Evolutionary conservation across 495 filamentous ascomycete genomes (phyloP).

Genomic region (Penicillium simplicissimum): DNA sequence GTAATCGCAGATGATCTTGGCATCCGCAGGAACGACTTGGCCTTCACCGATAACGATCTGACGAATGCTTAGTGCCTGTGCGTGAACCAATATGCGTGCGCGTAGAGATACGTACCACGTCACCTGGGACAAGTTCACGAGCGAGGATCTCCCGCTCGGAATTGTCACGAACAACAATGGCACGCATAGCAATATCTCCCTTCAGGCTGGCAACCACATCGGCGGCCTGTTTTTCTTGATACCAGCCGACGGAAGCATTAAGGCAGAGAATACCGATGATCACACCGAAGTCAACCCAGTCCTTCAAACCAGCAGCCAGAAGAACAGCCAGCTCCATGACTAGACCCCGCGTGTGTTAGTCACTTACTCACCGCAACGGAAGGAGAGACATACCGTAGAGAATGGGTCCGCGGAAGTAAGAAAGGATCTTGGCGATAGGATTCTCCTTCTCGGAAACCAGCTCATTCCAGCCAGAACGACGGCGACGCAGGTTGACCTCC

Average conservation of each 20-base stretch:
- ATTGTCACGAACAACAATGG: slow-evolving; percentile 65
- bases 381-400: slow-evolving; percentile 63
- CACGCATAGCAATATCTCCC: slow-evolving; percentile 78
- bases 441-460: slow-evolving; percentile 73
- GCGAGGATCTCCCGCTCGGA: slow-evolving; percentile 67
- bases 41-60: slow-evolving; percentile 68
- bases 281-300: slow-evolving; percentile 83
- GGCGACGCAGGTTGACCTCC: slow-evolving; percentile 61
- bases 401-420: slow-evolving; percentile 78
- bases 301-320: slow-evolving; percentile 69
- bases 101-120: slow-evolving; percentile 60
- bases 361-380: background rate
- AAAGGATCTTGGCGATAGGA: slow-evolving; percentile 67
- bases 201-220: slow-evolving; percentile 79
- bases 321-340: slow-evolving; percentile 82
- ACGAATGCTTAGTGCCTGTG: slow-evolving; percentile 34
- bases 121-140: slow-evolving; percentile 75
- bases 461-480: slow-evolving; percentile 69
- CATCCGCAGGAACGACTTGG: slow-evolving; percentile 68
- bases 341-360: slow-evolving; percentile 36
- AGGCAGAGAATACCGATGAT: slow-evolving; percentile 77
- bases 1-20: slow-evolving; percentile 71
- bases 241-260: slow-evolving; percentile 77
- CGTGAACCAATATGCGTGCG: background rate
- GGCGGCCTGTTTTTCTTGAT: slow-evolving; percentile 81